Conservation (phyloP, 768 basidiomycete genomes). For the Macrolepiota fuliginosa region DNA sequence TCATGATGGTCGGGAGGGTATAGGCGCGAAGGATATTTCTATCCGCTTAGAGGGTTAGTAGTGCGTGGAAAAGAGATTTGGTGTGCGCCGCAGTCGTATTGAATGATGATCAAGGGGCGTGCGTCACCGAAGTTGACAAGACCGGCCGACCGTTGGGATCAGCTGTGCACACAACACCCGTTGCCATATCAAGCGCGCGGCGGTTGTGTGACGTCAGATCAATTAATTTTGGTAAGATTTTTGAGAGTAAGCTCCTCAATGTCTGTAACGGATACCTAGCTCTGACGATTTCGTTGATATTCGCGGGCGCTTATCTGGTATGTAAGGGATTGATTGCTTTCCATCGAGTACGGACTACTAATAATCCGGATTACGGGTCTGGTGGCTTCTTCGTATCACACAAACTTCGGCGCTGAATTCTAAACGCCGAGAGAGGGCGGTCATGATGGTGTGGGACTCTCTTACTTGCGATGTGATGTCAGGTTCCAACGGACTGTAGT, state of each 20-base stretch:
- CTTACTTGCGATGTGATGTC: not conserved
- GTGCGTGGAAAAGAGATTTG: slow-evolving; percentile 4
- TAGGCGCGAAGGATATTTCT: slow-evolving; percentile 1
- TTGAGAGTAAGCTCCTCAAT: not conserved
- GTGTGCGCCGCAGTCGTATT: slow-evolving; percentile 7
- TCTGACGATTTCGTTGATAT: no score
- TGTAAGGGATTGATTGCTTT: not conserved
- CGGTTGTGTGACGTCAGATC: slow-evolving; percentile 3
- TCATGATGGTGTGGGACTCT: not conserved
- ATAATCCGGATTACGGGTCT: not conserved
- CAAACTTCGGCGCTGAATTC: not conserved
- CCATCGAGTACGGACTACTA: not conserved
- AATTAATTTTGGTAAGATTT: not conserved
- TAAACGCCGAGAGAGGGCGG: not conserved
- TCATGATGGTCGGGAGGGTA: slow-evolving; percentile 9
- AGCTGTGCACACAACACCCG: not conserved
- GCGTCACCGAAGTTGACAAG: not conserved
- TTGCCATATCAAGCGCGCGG: not conserved
- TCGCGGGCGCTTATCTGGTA: not conserved
- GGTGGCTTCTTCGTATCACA: not conserved
- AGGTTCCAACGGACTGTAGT: not conserved
- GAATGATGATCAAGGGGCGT: slow-evolving; percentile 13
- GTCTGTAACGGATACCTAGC: not conserved
- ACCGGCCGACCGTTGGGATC: not conserved
- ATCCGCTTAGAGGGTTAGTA: not conserved